Base-by-base conservation (phyloP, 257 asterid species). In the Verbascum thapsus region DNA sequence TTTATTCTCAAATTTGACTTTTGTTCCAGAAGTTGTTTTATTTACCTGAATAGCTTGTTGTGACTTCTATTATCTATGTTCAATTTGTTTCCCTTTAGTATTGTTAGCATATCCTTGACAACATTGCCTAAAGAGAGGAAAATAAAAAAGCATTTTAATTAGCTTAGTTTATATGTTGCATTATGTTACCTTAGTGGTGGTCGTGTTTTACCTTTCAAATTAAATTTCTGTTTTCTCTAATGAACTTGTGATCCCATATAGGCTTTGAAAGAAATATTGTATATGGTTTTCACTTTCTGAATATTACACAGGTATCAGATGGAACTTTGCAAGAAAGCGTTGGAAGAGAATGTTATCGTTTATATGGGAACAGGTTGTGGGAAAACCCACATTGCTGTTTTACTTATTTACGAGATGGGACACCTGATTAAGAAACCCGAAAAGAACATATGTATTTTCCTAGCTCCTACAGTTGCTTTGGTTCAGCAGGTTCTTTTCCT, bases 351-450 rank as follows among this genome's bases (percentile, higher is more conserved):
- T 78, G 75, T 83, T 39, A 56, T 90, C 56, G 91, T 84, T 53
- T 94, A 78, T 75, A 70, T 90, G 76, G 97, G 85, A 83, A 94
- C 99, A 32, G 99, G 99, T 13, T 85, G 91, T 72, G 99, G 99
- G 63, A 94, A 94, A 77, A 94, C 99, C 18, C 99, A 84, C 70
- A 90, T 94, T 59, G 99, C 99, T 20, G 78, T 75, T 61, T 81
- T 94, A 80, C 90, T 94, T 69, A 94, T 94, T 15, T 78, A 87
- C 61, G 99, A 90, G 83, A 94, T 94, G 99, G 73, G 90, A 1
- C 88, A 84, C 81, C 81, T 85, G 43, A 87, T 94, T 58, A 82
- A 74, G 82, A 90, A 84, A 75, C 96, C 99, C 70, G 92, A 87
- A 72, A 90, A 87, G 81, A 74, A 74, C 69, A 69, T 83, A 60